These are phyloP conservation scores for Talaromyces sp. DNA, from an alignment of 2,329 filamentous ascomycete species.

Conservation along the genomic window DNA sequence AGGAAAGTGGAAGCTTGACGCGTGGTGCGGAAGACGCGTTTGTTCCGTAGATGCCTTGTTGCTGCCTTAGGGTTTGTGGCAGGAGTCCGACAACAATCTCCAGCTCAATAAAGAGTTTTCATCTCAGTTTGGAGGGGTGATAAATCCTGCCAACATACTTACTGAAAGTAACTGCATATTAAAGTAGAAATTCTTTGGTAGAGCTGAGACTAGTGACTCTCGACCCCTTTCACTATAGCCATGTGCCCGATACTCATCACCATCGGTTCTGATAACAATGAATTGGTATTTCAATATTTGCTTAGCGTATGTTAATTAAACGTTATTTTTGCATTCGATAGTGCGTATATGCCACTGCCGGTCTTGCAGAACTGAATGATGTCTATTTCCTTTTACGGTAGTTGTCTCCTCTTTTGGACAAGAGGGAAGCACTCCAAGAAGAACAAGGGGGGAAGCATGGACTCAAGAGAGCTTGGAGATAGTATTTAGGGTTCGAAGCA, in stretches of 20 bases:
- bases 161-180: no score
- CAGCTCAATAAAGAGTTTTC: not conserved
- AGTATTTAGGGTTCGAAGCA: no score
- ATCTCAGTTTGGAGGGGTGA: no score
- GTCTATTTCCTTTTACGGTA: not conserved
- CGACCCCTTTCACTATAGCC: not conserved
- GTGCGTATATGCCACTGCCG: not conserved
- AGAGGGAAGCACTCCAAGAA: not conserved
- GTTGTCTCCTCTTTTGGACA: not conserved
- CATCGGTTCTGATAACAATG: no score
- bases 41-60: not conserved
- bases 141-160: not conserved
- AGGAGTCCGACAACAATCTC: not conserved
- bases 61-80: not conserved
- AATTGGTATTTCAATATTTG: no score
- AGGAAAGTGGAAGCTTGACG: not conserved
- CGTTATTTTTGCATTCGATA: no score
- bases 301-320: no score
- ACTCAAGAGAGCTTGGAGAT: no score
- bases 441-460: not conserved
- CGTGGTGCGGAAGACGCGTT: not conserved
- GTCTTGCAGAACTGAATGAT: not conserved
- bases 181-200: not conserved
- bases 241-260: no score
- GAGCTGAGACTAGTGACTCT: not conserved